Percentiles rank a stretch among this genome's conserved stretches.
These are phyloP conservation scores for Teunomyces funiuensis DNA, from an alignment of 805 yeast genomes.

Conservation along the genomic window DNA sequence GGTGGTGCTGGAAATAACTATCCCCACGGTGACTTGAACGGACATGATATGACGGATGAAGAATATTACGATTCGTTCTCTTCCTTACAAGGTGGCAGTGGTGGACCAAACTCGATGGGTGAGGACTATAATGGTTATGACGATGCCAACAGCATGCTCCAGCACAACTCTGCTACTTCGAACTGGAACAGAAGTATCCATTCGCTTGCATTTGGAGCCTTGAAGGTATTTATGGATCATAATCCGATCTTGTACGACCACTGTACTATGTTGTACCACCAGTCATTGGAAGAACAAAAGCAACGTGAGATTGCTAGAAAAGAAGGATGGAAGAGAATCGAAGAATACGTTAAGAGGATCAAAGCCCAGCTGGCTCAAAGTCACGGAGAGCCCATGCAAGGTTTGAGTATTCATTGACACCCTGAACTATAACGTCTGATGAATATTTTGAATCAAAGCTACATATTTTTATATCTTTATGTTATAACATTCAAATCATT, in stretches of 20 bases:
- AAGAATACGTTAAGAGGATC: slow-evolving; percentile 49
- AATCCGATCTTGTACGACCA: slow-evolving; percentile 89
- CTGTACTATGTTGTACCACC: slow-evolving; percentile 84
- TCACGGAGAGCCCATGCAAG: slow-evolving; percentile 5
- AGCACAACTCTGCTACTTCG: slow-evolving; percentile 47
- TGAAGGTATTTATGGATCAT: slow-evolving; percentile 89
- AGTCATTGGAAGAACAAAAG: slow-evolving; percentile 71
- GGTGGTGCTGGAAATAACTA: slow-evolving; percentile 12
- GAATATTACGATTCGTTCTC: slow-evolving; percentile 44
- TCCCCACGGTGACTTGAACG: slow-evolving; percentile 16
- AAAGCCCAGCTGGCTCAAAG: slow-evolving; percentile 12
- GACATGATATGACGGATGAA: slow-evolving; percentile 42
- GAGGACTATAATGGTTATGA: slow-evolving; percentile 35
- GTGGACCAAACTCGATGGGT: slow-evolving; percentile 13
- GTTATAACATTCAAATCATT: neutral
- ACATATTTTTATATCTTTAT: slow-evolving; percentile 6
- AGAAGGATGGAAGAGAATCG: slow-evolving; percentile 71
- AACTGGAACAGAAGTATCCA: slow-evolving; percentile 96
- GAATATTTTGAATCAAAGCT: slow-evolving; percentile 1
- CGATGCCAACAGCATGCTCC: slow-evolving; percentile 32
- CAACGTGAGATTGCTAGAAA: slow-evolving; percentile 60
- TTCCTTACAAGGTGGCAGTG: slow-evolving; percentile 27
- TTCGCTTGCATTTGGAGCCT: slow-evolving; percentile 84
- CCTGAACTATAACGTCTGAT: neutral
- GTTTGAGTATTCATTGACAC: slow-evolving; percentile 3